A percentile compares a stretch with the other conserved stretches of the same genome.
Conservation (phyloP, 495 filamentous ascomycete species). For the Tetracladium setigerum region DNA sequence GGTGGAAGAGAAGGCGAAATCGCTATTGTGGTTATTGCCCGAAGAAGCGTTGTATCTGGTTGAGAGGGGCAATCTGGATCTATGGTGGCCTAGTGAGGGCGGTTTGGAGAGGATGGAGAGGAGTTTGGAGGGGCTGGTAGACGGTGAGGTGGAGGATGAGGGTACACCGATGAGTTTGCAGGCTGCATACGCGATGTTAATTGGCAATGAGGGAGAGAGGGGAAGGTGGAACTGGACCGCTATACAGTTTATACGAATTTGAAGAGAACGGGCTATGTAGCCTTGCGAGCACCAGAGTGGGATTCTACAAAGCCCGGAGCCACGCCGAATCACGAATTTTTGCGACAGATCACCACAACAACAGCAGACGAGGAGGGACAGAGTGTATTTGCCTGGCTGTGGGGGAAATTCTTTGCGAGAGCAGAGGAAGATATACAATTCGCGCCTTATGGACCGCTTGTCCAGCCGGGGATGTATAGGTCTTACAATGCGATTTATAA, state of each 20-base stretch:
- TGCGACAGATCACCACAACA: not conserved
- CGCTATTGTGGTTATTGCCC: constrained; percentile 70
- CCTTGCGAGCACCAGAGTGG: constrained; percentile 54
- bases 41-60: constrained; percentile 88
- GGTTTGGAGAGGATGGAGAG: constrained; percentile 9
- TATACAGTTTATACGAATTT: constrained; percentile 82
- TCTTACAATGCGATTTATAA: constrained; percentile 72
- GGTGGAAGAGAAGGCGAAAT: constrained; percentile 19
- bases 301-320: constrained; percentile 1
- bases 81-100: constrained; percentile 61
- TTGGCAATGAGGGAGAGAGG: constrained; percentile 53
- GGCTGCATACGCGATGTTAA: constrained; percentile 75
- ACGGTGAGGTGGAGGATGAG: constrained; percentile 24
- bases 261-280: constrained; percentile 74
- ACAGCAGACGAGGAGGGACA: not conserved
- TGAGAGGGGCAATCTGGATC: constrained; percentile 77
- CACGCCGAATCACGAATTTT: not conserved
- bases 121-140: constrained; percentile 17
- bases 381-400: constrained; percentile 21
- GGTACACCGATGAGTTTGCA: constrained; percentile 82
- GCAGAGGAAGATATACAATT: constrained; percentile 8
- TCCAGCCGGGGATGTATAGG: constrained; percentile 70
- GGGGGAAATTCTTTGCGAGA: constrained; percentile 11
- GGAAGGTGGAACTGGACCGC: constrained; percentile 61
- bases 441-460: constrained; percentile 52